These are phyloP conservation scores for Oxytropis ochrocephala DNA, from an alignment of 306 rosid species.

Conservation along the genomic window DNA sequence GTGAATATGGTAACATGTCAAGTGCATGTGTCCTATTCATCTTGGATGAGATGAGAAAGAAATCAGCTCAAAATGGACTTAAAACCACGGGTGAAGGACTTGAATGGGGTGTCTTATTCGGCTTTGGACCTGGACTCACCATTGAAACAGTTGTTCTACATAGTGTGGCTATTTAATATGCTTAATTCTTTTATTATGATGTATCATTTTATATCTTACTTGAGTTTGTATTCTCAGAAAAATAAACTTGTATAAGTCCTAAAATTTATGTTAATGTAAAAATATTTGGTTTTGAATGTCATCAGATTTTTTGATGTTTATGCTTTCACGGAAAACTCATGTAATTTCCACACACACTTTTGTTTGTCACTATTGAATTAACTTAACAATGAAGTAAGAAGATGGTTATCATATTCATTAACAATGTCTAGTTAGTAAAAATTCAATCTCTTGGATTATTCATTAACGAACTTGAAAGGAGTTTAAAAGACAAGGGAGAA, in stretches of 20 bases:
- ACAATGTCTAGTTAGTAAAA: too few relatives aligned
- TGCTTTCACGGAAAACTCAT: too few relatives aligned
- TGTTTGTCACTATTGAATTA: too few relatives aligned
- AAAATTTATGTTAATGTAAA: too few relatives aligned
- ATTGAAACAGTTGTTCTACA: slow-evolving; percentile 61
- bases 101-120: slow-evolving; percentile 69
- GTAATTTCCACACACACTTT: too few relatives aligned
- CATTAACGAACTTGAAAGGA: too few relatives aligned
- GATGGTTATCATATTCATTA: too few relatives aligned
- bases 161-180: slow-evolving; percentile 27
- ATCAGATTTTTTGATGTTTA: too few relatives aligned
- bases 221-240: neutral
- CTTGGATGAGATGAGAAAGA: slow-evolving; percentile 57
- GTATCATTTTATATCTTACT: neutral
- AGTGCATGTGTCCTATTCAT: slow-evolving; percentile 71
- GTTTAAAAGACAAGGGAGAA: too few relatives aligned
- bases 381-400: too few relatives aligned
- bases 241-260: neutral
- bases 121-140: slow-evolving; percentile 72
- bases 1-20: slow-evolving; percentile 72
- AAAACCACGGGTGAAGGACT: slow-evolving; percentile 29
- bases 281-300: too few relatives aligned
- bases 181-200: neutral
- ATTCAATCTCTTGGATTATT: too few relatives aligned
- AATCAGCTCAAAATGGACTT: slow-evolving; percentile 34